Evolutionary conservation across 148 eudicot genomes (phyloP), one percentile per base, ranked within the genome.

Genomic region (Rhododendron kiyosumense): DNA sequence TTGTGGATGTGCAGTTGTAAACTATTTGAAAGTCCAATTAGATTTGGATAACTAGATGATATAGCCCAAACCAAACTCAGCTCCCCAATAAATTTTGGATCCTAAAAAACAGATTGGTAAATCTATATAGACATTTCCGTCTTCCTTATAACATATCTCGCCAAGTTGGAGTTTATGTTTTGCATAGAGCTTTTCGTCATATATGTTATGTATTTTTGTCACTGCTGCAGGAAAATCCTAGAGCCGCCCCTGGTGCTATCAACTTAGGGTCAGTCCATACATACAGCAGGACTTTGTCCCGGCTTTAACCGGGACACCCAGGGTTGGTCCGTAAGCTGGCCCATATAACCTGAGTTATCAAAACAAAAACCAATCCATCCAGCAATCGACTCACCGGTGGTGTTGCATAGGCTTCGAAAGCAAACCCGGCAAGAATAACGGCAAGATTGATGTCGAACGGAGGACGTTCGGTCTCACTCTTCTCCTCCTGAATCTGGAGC

Each of bases 391-490:
- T 88, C 89, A 96, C 99, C 22, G 98, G 92, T 30, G 98, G 98
- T 81, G 92, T 90, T 59, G 92, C 86, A 80, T 96, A 96, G 84
- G 99, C 96, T 88, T 96, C 99, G 63, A 96, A 96, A n/a, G 99
- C 99, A 61, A 96, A 96, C 49, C 99, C 99, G 76, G 99, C 99
- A n/a, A 96, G 91, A 80, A 96, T 91, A 30, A 96, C 99, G 28
- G 99, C 99, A 81, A 94, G 92, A 87, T 95, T 95, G 80, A 96
- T 89, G 85, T 96, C 98, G 76, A 96, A 96, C 32, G 88, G 88
- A 67, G 96, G 96, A 71, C 96, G 91, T 15, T 87, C 90, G 38
- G 78, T 45, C 43, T 51, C 84, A 5, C 22, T 81, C 49, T 87
- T 82, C 83, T 51, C 83, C 86, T 85, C 84, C 83, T 84, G 87